Evolutionary conservation across 495 filamentous ascomycete genomes (phyloP).

Genomic region (Daldinia childiae): DNA sequence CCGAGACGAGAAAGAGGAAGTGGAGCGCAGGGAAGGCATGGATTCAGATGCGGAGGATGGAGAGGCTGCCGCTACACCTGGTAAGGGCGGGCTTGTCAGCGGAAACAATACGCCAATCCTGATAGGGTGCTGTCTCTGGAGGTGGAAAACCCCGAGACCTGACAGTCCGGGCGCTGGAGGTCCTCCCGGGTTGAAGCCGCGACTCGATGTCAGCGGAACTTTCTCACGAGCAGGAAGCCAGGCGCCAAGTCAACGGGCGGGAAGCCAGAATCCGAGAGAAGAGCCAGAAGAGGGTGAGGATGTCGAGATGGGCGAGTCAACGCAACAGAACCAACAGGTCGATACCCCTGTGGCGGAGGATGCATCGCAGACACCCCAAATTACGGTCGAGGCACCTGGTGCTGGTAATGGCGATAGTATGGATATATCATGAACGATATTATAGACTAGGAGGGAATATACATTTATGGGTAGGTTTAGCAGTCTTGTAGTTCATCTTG

Average conservation of each 20-base stretch:
- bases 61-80: conserved; percentile 56
- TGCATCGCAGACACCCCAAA: conserved; percentile 58
- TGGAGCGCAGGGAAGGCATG: conserved; percentile 77
- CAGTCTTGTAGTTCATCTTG: not conserved
- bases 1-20: conserved; percentile 94
- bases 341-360: conserved; percentile 55
- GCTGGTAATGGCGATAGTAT: conserved; percentile 65
- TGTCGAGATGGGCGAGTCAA: conserved; percentile 59
- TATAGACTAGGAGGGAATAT: not conserved
- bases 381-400: conserved; percentile 61
- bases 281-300: conserved; percentile 76
- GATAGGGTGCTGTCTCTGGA: conserved; percentile 52
- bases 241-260: conserved; percentile 58
- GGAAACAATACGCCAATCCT: conserved; percentile 52
- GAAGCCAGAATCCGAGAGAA: conserved; percentile 53
- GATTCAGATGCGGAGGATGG: conserved; percentile 80
- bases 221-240: conserved; percentile 56
- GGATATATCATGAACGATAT: conserved; percentile 67
- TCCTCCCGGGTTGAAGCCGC: conserved; percentile 49
- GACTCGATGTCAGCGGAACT: conserved; percentile 58
- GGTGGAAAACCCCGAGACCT: conserved; percentile 69
- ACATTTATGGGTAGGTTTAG: not conserved
- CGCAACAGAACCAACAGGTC: conserved; percentile 51
- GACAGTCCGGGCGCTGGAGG: conserved; percentile 55
- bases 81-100: conserved; percentile 49